phyloP scores from a whole-genome alignment of 345 rosid species.

The Triadica sebifera region DNA sequence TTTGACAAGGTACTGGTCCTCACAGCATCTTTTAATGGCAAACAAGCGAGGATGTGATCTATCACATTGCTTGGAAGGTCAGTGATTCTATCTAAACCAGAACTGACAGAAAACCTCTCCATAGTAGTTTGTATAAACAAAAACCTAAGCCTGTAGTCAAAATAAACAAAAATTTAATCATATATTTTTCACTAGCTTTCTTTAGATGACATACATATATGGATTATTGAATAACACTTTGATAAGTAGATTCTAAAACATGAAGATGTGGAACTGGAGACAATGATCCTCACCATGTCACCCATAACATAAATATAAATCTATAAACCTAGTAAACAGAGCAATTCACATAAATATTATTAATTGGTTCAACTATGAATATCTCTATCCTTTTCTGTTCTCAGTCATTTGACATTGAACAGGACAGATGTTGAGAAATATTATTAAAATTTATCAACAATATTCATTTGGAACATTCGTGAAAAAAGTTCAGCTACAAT shows the following conservation, averaged over 20 bases:
- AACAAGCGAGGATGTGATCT: constrained; percentile 4
- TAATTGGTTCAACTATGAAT: neutral
- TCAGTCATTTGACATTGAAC: neutral
- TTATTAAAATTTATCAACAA: neutral
- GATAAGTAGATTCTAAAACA: neutral
- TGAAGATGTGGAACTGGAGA: neutral
- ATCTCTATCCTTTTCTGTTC: neutral
- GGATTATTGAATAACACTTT: neutral
- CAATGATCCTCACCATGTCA: neutral
- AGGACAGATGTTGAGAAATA: neutral
- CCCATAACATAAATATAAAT: neutral
- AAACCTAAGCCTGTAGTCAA: constrained; percentile 4
- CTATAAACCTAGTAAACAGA: neutral
- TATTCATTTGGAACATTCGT: neutral
- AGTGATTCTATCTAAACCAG: constrained; percentile 12
- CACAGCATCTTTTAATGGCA: constrained; percentile 13
- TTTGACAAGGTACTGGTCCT: constrained; percentile 14
- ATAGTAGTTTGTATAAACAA: neutral
- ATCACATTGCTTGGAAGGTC: constrained; percentile 13
- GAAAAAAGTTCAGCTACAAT: neutral
- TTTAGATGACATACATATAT: neutral
- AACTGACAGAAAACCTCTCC: neutral
- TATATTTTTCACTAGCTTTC: neutral
- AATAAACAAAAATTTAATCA: neutral
- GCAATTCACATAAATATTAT: neutral